Percentiles rank a stretch among this genome's conserved stretches.
Evolutionary conservation across 495 filamentous ascomycete species (phyloP).

Genomic region (Emericellopsis terricola): DNA sequence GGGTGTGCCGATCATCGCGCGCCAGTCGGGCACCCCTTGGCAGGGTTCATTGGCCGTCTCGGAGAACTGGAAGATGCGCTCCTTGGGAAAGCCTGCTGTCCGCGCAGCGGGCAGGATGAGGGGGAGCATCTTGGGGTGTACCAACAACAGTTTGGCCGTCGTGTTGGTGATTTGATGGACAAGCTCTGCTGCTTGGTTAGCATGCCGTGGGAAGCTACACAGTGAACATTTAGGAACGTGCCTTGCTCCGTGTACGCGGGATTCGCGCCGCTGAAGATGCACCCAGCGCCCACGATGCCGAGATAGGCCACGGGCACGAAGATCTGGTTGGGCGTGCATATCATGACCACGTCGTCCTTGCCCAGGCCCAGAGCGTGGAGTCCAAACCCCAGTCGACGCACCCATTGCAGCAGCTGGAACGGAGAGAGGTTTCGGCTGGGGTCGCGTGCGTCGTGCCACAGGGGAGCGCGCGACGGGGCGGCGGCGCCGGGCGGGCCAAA

Average conservation of each 20-base stretch:
- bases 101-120: conserved; percentile 50
- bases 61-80: conserved; percentile 25
- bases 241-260: conserved; percentile 50
- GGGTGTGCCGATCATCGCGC: conserved; percentile 10
- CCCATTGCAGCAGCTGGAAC: conserved; percentile 1
- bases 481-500: not conserved
- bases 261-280: conserved; percentile 65
- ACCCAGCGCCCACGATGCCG: conserved; percentile 60
- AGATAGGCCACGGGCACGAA: conserved; percentile 58
- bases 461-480: conserved; percentile 31
- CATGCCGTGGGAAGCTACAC: no score
- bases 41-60: conserved; percentile 24
- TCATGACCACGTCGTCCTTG: conserved; percentile 51
- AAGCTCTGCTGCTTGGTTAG: conserved; percentile 30
- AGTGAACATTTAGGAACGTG: no score
- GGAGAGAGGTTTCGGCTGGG: not conserved
- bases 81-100: conserved; percentile 39
- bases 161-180: conserved; percentile 59
- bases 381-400: conserved; percentile 45
- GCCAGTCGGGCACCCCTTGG: conserved; percentile 19
- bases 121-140: conserved; percentile 35
- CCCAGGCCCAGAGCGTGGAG: conserved; percentile 45
- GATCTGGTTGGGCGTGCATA: conserved; percentile 54
- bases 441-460: conserved; percentile 36
- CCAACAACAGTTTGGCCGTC: conserved; percentile 44